phyloP scores from a whole-genome alignment of 2,329 filamentous ascomycete species.

The Colletotrichum lupini region DNA sequence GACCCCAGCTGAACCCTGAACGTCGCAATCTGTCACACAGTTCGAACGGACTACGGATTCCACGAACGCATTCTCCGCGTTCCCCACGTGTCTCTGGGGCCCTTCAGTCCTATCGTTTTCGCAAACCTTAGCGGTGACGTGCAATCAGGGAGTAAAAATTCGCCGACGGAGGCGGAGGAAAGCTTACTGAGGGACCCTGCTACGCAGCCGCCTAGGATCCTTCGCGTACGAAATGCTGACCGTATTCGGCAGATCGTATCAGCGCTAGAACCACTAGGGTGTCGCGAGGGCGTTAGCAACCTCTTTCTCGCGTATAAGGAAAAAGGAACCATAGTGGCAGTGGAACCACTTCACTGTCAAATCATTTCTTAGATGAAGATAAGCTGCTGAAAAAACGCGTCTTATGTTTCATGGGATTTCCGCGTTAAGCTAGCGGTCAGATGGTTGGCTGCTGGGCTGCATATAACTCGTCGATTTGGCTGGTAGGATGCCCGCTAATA shows the following conservation, averaged over 20 bases:
- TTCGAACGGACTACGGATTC: no score
- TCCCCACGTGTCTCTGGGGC: no score
- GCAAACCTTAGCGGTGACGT: not conserved
- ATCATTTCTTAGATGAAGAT: not conserved
- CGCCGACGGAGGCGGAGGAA: not conserved
- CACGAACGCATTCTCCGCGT: no score
- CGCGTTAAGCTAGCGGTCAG: not conserved
- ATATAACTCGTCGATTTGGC: not conserved
- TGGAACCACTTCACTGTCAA: not conserved
- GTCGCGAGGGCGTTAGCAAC: no score
- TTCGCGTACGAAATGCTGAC: constrained; percentile 12
- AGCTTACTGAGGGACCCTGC: not conserved
- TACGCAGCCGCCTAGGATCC: not conserved
- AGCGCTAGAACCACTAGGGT: not conserved
- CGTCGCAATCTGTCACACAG: not conserved
- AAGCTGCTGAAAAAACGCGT: not conserved
- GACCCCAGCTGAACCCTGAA: not conserved
- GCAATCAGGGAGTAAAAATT: not conserved
- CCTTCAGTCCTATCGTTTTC: not conserved
- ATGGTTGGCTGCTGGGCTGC: not conserved
- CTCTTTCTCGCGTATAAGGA: not conserved
- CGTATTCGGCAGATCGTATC: not conserved
- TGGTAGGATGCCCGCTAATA: not conserved
- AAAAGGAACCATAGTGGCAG: not conserved
- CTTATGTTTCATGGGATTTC: not conserved